These are phyloP conservation scores for Vitis riparia DNA, from an alignment of 164 flowering plant genomes.

Conservation along the genomic window DNA sequence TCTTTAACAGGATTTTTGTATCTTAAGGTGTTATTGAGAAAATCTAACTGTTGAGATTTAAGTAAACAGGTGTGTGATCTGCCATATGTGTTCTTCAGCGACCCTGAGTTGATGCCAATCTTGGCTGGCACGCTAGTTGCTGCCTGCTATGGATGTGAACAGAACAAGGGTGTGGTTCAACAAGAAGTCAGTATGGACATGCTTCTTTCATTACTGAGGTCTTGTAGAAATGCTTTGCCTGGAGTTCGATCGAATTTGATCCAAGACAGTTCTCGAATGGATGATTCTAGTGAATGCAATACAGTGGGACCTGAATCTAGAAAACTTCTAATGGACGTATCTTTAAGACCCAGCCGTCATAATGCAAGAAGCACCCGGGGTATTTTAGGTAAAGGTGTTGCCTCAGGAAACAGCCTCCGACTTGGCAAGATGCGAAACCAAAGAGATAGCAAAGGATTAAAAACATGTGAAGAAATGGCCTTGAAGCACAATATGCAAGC, in stretches of 20 bases:
- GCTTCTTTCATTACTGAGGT: constrained; percentile 75
- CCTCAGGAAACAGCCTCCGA: constrained; percentile 33
- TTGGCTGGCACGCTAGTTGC: constrained; percentile 84
- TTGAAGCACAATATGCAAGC: constrained; percentile 37
- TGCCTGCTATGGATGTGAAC: constrained; percentile 84
- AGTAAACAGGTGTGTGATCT: constrained; percentile 81
- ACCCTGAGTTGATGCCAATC: constrained; percentile 81
- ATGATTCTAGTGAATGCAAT: constrained; percentile 37
- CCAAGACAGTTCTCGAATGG: constrained; percentile 25
- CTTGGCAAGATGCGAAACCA: constrained; percentile 48
- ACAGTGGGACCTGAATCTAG: constrained; percentile 39
- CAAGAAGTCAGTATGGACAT: constrained; percentile 89
- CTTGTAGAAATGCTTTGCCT: constrained; percentile 57
- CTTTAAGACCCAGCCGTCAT: constrained; percentile 38
- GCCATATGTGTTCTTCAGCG: constrained; percentile 91
- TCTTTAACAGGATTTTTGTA: background rate
- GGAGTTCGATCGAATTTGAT: constrained; percentile 23
- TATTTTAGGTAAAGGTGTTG: constrained; percentile 36
- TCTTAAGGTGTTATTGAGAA: background rate
- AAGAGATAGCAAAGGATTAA: constrained; percentile 51
- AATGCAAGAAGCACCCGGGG: constrained; percentile 29
- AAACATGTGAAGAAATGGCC: constrained; percentile 45
- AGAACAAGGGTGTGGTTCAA: constrained; percentile 78
- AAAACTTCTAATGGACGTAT: constrained; percentile 42
- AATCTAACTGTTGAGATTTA: constrained; percentile 23